A percentile compares a stretch with the other conserved stretches of the same genome.
phyloP scores from a whole-genome alignment of 345 rosid species.

The Camelina laxa region DNA sequence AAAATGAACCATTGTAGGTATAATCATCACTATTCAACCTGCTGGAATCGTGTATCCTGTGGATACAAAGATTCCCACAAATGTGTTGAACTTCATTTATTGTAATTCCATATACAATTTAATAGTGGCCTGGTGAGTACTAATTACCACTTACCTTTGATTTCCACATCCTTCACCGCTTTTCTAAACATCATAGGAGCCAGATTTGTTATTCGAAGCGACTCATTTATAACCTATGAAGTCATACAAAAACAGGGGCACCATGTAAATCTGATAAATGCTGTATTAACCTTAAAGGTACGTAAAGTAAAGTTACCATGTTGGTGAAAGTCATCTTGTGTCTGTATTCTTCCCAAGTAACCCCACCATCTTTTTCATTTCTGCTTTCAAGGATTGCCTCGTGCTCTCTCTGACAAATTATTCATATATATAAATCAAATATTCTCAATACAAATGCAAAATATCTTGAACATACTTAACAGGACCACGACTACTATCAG shows the following conservation, averaged over 20 bases:
- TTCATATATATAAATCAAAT: neutral
- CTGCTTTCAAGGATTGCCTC: slow-evolving; percentile 43
- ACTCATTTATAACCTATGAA: slow-evolving; percentile 56
- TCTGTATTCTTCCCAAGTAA: slow-evolving; percentile 45
- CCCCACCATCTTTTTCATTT: slow-evolving; percentile 19
- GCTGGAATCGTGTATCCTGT: slow-evolving; percentile 56
- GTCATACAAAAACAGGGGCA: no score
- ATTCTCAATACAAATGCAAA: neutral
- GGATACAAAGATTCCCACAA: neutral
- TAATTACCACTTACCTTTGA: slow-evolving; percentile 32
- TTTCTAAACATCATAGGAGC: slow-evolving; percentile 49
- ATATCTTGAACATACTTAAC: neutral
- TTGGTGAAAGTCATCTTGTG: slow-evolving; percentile 42
- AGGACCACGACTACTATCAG: neutral
- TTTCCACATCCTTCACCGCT: slow-evolving; percentile 44
- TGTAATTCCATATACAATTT: neutral
- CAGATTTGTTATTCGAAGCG: slow-evolving; percentile 48
- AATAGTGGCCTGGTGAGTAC: no score
- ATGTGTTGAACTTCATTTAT: neutral
- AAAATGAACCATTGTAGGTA: slow-evolving; percentile 41
- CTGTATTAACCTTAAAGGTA: neutral
- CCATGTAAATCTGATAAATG: neutral
- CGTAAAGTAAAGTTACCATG: slow-evolving; percentile 34
- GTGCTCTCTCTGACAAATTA: slow-evolving; percentile 48
- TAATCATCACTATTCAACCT: slow-evolving; percentile 50